Base-by-base conservation (phyloP, 139 green algal genomes). In the Closterium sp. region DNA sequence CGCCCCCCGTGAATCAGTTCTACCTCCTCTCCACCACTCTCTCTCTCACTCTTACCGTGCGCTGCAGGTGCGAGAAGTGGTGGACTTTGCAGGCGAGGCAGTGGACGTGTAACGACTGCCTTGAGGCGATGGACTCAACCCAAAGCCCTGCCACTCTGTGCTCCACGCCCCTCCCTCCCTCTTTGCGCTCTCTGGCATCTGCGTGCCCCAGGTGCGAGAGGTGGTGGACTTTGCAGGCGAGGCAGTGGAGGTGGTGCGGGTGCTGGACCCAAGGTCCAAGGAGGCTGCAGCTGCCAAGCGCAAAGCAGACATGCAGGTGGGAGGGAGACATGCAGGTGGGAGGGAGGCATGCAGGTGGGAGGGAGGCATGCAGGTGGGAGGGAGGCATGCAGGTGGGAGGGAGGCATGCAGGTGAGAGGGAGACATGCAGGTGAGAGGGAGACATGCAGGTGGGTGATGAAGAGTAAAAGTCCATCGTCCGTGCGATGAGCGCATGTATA, bases 191-290 rank as follows among this genome's bases (percentile, higher is more conserved):
- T n/a, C n/a, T n/a, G n/a, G n/a, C n/a, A n/a, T n/a, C n/a, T 3
- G 4, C 32, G 33, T 89, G 86, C 88, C 33, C 1, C 89, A 92
- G 84, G 88, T 93, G 25, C 93, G 38, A 12, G 91, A 93, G 76
- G 91, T 93, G 33, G 30, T n/a, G 10, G 91, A 93, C 34, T 93
- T 93, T 92, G 91, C 91, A 33, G 91, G 91, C 1, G 66, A 93
- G 33, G 43, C 12, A 28, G 88, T 93, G 28, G 91, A 92, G 87
- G 88, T 93, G 30, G 88, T 34, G 19, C 30, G 66, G 64, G 33
- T 93, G 31, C 89, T 93, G 23, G 91, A 93, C 87, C 32, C 87
- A 30, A 93, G 89, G 30, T 93, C 90, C 33, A 91, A 91, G n/a
- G 88, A 90, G 36, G 88, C 91, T 31, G 34, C 33, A 16, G 35